Base-by-base conservation (phyloP, 2,329 filamentous ascomycete genomes). In the Fusarium fujikuroi region DNA sequence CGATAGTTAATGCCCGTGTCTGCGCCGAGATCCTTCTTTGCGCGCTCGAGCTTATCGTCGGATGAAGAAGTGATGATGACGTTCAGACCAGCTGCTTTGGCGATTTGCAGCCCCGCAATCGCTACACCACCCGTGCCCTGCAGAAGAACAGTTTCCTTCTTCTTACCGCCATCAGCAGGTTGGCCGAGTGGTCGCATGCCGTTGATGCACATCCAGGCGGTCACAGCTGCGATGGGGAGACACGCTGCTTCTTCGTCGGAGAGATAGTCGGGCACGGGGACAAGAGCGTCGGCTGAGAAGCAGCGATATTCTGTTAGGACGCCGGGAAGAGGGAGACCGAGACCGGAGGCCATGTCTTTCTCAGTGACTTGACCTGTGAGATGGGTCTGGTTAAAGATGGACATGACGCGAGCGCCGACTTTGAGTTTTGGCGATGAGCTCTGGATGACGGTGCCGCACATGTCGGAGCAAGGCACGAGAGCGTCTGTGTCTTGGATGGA, bases 401-500 rank as follows among this genome's bases (percentile, higher is more conserved):
- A 87, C 62, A 92, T 85, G 43, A 94, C 91, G n/a, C 90, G 88
- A 64, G 92, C 88, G 65, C 91, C 91, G 21, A 83, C 80, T 60
- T 85, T 84, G 83, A 88, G 89, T 39, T 76, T 74, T 9, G 70
- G 50, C 10, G 82, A 81, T 15, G 84, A 82, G n/a, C 81, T 83
- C 37, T 69, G 59, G 5, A 88, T 82, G 50, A 93, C 83, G 14
- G 85, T 85, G 49, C 92, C 92, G 81, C 90, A 92, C 86, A 92
- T 92, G 80, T 94, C 92, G 28, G 90, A 92, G 80, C 89, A 91
- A 3, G 91, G 91, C 3, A 93, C 89, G 18, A 93, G 75, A 62
- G 84, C 66, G 60, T 81, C 60, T 59, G 79, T 70, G 42, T 79
- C 72, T 19, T 80, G 68, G 50, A 89, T 81, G 8, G 86, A 85